Conservation (phyloP, 129 eudicot species). For the Erigeron canadensis region DNA sequence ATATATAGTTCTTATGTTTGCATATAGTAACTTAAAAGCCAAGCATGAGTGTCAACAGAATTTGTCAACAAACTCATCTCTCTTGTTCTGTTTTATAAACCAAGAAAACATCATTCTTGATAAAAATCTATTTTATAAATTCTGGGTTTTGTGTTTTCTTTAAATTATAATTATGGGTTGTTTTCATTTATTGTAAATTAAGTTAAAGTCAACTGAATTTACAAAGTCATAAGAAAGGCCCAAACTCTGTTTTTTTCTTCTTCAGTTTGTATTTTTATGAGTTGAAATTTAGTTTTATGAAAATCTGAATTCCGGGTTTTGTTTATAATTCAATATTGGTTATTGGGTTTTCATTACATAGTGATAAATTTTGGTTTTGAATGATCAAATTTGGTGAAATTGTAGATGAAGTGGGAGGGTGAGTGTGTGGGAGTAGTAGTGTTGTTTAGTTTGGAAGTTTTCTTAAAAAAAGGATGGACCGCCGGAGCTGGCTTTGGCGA, state of each 20-base stretch:
- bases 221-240: no score
- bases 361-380: slow-evolving; percentile 18
- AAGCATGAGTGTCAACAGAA: slow-evolving; percentile 31
- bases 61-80: slow-evolving; percentile 16
- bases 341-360: slow-evolving; percentile 24
- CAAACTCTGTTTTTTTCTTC: slow-evolving; percentile 20
- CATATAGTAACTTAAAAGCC: slow-evolving; percentile 51
- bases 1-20: slow-evolving; percentile 3
- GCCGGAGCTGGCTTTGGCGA: slow-evolving; percentile 45
- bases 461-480: slow-evolving; percentile 38
- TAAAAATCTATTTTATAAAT: slow-evolving; percentile 1
- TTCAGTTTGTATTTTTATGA: slow-evolving; percentile 18
- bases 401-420: slow-evolving; percentile 35
- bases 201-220: slow-evolving; percentile 5
- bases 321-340: slow-evolving; percentile 12
- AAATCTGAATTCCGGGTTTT: slow-evolving; percentile 22
- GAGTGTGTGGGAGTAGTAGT: slow-evolving; percentile 21
- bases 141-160: slow-evolving; percentile 20
- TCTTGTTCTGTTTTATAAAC: slow-evolving; percentile 12
- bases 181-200: not conserved
- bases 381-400: slow-evolving; percentile 28
- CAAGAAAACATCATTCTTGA: slow-evolving; percentile 22
- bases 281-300: not conserved
- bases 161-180: slow-evolving; percentile 23
- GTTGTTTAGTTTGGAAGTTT: not conserved